Percentiles rank a stretch among this genome's conserved stretches.
These are phyloP conservation scores for Sambucus nigra DNA, from an alignment of 129 eudicot species.

Conservation along the genomic window DNA sequence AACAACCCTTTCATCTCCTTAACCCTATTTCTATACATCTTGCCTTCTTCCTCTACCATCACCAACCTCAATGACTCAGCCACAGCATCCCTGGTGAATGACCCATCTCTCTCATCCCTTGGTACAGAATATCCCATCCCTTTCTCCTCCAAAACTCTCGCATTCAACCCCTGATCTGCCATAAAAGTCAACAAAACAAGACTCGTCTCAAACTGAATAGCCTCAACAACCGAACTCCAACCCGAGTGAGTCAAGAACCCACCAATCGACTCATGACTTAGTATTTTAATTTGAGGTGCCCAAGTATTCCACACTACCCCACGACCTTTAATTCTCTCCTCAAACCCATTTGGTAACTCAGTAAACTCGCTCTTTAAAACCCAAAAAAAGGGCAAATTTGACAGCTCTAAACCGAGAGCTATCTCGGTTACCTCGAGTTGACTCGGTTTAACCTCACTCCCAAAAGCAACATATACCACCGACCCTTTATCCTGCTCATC, in stretches of 20 bases:
- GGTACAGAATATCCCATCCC: conserved; percentile 33
- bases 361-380: neutral
- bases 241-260: conserved; percentile 63
- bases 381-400: conserved; percentile 5
- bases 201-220: conserved; percentile 31
- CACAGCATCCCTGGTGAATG: conserved; percentile 22
- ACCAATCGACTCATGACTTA: conserved; percentile 41
- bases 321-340: conserved; percentile 21
- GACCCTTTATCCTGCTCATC: neutral
- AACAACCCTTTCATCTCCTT: conserved; percentile 20
- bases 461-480: conserved; percentile 1
- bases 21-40: conserved; percentile 16
- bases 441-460: conserved; percentile 5
- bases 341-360: conserved; percentile 40
- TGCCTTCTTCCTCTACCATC: conserved; percentile 24
- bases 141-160: conserved; percentile 27
- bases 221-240: conserved; percentile 46
- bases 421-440: conserved; percentile 6
- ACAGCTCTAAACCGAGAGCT: conserved; percentile 7
- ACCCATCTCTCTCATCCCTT: conserved; percentile 37
- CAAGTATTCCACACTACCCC: conserved; percentile 49
- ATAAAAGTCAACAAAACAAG: conserved; percentile 40
- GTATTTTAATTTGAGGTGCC: conserved; percentile 45
- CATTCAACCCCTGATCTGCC: conserved; percentile 45
- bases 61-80: conserved; percentile 18